Evolutionary conservation across 2,329 filamentous ascomycete genomes (phyloP).

Genomic region (Clarireedia monteithiana): DNA sequence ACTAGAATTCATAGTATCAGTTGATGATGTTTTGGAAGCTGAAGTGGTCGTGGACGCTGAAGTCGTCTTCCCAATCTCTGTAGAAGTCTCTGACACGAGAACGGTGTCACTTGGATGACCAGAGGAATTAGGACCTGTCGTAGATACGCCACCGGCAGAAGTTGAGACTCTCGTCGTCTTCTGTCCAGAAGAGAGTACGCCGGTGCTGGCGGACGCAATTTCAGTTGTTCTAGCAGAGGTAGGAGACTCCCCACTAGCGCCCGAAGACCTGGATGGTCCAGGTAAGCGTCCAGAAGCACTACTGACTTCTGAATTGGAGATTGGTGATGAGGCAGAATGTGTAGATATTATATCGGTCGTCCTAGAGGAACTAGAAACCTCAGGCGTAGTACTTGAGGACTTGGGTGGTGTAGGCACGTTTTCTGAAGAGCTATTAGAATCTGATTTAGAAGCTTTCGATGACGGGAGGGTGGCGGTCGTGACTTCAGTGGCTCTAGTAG

Average conservation of each 20-base stretch:
- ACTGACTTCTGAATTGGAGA: background rate
- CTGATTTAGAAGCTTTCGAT: too few relatives aligned
- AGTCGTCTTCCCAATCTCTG: background rate
- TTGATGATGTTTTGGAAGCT: background rate
- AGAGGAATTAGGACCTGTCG: background rate
- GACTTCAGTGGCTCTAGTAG: too few relatives aligned
- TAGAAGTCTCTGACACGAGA: background rate
- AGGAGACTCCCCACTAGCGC: too few relatives aligned
- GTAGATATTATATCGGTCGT: background rate
- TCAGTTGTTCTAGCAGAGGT: too few relatives aligned
- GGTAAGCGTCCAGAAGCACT: background rate
- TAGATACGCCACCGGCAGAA: background rate
- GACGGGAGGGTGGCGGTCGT: too few relatives aligned
- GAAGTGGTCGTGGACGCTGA: background rate
- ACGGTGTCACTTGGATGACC: background rate
- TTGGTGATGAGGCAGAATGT: background rate
- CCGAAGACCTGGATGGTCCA: too few relatives aligned
- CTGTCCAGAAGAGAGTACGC: background rate
- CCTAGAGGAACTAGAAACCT: background rate
- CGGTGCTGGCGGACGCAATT: background rate
- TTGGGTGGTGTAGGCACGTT: background rate
- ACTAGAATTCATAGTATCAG: conserved; percentile 2
- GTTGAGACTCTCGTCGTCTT: background rate
- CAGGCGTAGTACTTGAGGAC: background rate
- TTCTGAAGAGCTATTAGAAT: too few relatives aligned